These are phyloP conservation scores for Saccharomyces hybrid DNA, from an alignment of 1,139 yeast species.

Conservation along the genomic window DNA sequence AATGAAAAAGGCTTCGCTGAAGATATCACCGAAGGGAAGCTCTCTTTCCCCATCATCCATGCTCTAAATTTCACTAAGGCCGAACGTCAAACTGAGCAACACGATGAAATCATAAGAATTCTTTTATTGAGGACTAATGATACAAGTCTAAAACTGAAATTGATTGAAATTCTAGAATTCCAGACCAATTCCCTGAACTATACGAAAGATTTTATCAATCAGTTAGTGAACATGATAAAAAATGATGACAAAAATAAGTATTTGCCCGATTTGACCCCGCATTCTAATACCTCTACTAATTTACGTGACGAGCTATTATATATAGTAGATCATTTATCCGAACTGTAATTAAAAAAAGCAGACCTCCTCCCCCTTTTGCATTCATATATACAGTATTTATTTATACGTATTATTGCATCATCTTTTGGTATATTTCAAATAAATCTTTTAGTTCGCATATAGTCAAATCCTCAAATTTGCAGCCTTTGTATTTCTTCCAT, in stretches of 20 bases:
- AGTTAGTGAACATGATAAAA: conserved; percentile 13
- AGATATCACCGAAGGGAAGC: conserved; percentile 83
- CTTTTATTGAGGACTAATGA: conserved; percentile 37
- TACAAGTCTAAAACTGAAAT: conserved; percentile 39
- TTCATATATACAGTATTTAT: not conserved
- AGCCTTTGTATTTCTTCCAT: conserved; percentile 20
- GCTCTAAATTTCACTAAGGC: conserved; percentile 36
- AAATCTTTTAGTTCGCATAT: conserved; percentile 23
- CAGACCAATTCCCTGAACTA: conserved; percentile 32
- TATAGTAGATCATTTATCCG: conserved; percentile 9
- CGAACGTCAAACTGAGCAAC: conserved; percentile 13
- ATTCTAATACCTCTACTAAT: conserved; percentile 1
- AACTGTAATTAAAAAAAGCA: not conserved
- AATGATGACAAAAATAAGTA: conserved; percentile 9
- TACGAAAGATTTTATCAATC: conserved; percentile 15
- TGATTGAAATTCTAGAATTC: conserved; percentile 40
- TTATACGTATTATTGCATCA: conserved; percentile 11
- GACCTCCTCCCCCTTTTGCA: not conserved
- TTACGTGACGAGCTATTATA: conserved; percentile 7
- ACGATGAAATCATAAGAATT: conserved; percentile 34
- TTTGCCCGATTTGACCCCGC: conserved; percentile 9
- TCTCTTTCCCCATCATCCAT: conserved; percentile 77
- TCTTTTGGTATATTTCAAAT: conserved; percentile 28
- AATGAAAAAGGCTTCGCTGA: conserved; percentile 78
- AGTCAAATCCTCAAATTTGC: conserved; percentile 26